Base-by-base conservation (phyloP, 257 asterid genomes). In the Solanum ahanhuiri region DNA sequence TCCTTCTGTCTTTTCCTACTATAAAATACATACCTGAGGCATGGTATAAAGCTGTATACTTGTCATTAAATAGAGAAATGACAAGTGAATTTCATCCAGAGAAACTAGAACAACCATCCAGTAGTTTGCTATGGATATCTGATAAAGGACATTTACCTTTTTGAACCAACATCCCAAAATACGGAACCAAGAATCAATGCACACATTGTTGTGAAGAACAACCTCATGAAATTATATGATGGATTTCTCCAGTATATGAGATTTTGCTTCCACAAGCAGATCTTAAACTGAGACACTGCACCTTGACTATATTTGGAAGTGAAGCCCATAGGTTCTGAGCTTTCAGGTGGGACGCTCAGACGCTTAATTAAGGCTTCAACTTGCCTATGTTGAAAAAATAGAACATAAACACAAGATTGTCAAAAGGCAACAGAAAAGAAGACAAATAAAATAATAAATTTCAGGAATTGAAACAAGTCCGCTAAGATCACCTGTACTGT, bases 191-290 rank as follows among this genome's bases (percentile, higher is more conserved):
- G 87, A 67, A 95, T 91, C 73, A 94, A 57, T n/a, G 98, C 98
- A 87, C 94, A 89, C 72, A 91, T 11, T 33, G 97, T 93, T 33
- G 98, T 95, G 82, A 93, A 95, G 91, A 93, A 88, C 86, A 95
- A 7, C 86, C 98, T 93, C 90, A 95, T 97, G 35, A 91, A 94
- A 90, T 93, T 94, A 60, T 93, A 94, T 6, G 91, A 73, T 7
- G 98, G 98, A 88, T 96, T 95, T 86, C 98, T 92, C 98, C 98
- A 94, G 54, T 95, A 95, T 54, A 95, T 91, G 31, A 92, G 89
- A 73, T 88, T 93, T 91, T 95, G 97, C 90, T 95, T 94, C 97
- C 96, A 92, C 51, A 93, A 89, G 90, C 98, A 94, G 60, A 91
- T 88, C 87, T 23, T 82, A 85, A 94, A 93, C 85, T 95, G 98